Base-by-base conservation (phyloP, 208 protist species). In the Crithidia sp. region DNA sequence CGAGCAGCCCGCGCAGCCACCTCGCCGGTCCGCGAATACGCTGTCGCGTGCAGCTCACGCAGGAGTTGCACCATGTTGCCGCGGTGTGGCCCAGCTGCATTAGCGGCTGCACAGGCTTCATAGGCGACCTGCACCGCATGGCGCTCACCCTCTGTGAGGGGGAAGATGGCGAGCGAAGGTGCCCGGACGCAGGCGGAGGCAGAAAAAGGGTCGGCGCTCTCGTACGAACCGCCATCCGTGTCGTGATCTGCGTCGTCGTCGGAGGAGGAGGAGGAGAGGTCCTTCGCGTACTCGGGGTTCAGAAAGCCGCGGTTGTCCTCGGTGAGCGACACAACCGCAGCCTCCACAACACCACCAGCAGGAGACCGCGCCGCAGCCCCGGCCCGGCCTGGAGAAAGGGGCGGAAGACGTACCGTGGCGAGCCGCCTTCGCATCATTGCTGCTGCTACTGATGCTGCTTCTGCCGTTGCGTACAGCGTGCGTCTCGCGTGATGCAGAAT, bases 301-400 rank as follows among this genome's bases (percentile, higher is more conserved):
- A 74, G 55, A 39, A 79, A 79, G 40, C 74, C 62, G 17, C 74
- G 67, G 13, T 58, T 79, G 41, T 79, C 74, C 12, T 74, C 60
- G 5, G 61, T 60, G 37, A 62, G 9, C 56, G 47, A 58, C n/a
- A 56, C 65, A 7, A 50, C 52, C 39, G 65, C 65, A 5, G 0
- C 0, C 13, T 4, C 40, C 7, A 16, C 10, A 60, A 28, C 28
- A 28, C 28, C 28, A 28, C 0, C 40, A 17, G 39, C 17, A 6
- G 57, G 36, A 10, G 44, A 41, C 67, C 10, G 41, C 10, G 44
- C 44, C 41, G 39, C 57, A 7, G 52, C 10, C 0, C n/a, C 28
- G 28, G 28, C 28, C 28, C 28, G 28, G 28, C 28, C 28, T 28
- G 28, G 28, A 28, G 28, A 28, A 28, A 28, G 28, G 28, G 28